Evolutionary conservation across 352 stramenopile genomes (phyloP).

Genomic region (Pythium coloratum): DNA sequence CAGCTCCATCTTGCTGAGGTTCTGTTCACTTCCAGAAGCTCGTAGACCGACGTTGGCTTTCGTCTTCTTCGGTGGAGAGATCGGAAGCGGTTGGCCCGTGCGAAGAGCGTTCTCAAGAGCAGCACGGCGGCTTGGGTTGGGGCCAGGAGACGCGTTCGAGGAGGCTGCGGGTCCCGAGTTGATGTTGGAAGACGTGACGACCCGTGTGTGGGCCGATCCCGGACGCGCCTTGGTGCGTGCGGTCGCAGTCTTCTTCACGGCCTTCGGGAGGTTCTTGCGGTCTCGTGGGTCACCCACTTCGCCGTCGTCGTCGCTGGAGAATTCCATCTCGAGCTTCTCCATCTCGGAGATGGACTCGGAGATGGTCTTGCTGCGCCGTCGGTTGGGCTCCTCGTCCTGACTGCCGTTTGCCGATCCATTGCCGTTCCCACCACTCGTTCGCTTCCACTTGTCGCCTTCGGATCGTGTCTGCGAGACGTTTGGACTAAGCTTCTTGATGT

Average conservation of each 20-base stretch:
- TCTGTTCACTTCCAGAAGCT: constrained; percentile 26
- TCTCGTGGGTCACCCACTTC: constrained; percentile 6
- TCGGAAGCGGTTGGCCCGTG: constrained; percentile 26
- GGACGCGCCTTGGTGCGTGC: constrained; percentile 24
- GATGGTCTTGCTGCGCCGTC: constrained; percentile 39
- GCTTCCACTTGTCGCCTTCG: constrained; percentile 14
- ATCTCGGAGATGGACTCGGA: constrained; percentile 37
- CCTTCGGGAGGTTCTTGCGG: neutral
- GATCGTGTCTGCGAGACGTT: constrained; percentile 16
- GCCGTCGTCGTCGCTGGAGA: constrained; percentile 29
- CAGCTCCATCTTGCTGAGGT: constrained; percentile 33
- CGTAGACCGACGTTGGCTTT: constrained; percentile 4
- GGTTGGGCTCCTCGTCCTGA: constrained; percentile 13
- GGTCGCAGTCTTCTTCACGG: constrained; percentile 9
- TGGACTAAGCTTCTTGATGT: constrained; percentile 37
- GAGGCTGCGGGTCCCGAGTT: neutral
- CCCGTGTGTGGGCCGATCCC: constrained; percentile 15
- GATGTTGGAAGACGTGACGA: neutral
- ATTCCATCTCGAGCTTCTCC: constrained; percentile 36
- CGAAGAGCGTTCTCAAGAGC: constrained; percentile 26
- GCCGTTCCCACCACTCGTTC: neutral
- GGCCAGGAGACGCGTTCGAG: constrained; percentile 12
- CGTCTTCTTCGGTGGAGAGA: constrained; percentile 24
- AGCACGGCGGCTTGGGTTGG: constrained; percentile 12
- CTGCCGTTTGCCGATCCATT: neutral